Evolutionary conservation across 164 flowering plant genomes (phyloP).

Genomic region (Magnolia changhungtana): DNA sequence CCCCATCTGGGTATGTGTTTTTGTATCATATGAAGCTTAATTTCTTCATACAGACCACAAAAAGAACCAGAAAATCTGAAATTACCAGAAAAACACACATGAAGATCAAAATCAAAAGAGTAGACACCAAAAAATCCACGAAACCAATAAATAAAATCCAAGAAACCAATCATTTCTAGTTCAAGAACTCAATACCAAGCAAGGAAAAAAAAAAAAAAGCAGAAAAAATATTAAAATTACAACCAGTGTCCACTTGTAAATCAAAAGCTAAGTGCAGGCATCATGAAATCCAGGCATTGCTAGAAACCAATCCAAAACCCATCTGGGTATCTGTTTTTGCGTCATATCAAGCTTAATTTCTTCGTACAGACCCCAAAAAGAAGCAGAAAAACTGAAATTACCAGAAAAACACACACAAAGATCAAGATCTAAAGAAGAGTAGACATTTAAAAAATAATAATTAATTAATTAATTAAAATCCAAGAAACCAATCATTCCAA

Average conservation of each 20-base stretch:
- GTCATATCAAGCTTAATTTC: neutral
- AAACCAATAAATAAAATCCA: too few species aligned
- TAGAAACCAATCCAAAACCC: constrained; percentile 2
- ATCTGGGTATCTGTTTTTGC: constrained; percentile 1
- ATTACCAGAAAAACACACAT: neutral
- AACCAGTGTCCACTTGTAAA: neutral
- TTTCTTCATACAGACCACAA: neutral
- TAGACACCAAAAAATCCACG: too few species aligned
- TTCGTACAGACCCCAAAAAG: neutral
- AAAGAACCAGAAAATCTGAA: neutral
- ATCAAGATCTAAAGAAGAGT: neutral
- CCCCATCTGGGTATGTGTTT: neutral
- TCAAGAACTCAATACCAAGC: neutral
- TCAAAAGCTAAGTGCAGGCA: neutral
- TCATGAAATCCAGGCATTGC: neutral
- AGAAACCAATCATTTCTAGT: neutral
- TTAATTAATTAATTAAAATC: too few species aligned
- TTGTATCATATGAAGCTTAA: neutral
- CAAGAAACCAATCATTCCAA: neutral
- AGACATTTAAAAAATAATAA: too few species aligned
- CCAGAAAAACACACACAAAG: neutral
- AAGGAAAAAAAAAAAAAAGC: neutral
- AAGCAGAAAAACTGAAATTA: neutral
- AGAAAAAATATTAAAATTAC: neutral
- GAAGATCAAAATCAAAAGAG: neutral